A percentile compares a stretch with the other conserved stretches of the same genome.
These are phyloP conservation scores for Neonectria magnoliae DNA, from an alignment of 2,329 filamentous ascomycete genomes.

Conservation along the genomic window DNA sequence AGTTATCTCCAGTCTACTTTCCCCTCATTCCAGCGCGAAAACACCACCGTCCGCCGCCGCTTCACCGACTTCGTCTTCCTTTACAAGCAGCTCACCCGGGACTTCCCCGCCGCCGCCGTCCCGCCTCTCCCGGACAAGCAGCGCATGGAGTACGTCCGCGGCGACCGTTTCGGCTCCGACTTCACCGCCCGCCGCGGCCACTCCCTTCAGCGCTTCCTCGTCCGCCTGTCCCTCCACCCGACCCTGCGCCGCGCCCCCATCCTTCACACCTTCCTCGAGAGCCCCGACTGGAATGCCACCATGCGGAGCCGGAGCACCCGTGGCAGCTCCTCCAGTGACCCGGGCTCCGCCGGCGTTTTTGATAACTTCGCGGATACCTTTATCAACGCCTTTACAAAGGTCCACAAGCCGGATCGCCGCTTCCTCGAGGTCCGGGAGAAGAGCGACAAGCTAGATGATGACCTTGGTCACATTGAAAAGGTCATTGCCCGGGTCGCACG, in stretches of 20 bases:
- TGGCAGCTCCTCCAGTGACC: conserved; percentile 61
- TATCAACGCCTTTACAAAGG: conserved; percentile 96
- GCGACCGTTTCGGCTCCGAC: conserved; percentile 92
- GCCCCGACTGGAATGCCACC: conserved; percentile 93
- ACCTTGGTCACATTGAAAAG: conserved; percentile 92
- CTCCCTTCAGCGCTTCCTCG: conserved; percentile 90
- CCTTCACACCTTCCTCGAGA: conserved; percentile 90
- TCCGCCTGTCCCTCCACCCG: conserved; percentile 86
- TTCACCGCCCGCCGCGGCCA: conserved; percentile 90
- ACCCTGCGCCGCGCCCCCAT: conserved; percentile 85
- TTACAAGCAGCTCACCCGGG: conserved; percentile 86
- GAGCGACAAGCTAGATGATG: conserved; percentile 93
- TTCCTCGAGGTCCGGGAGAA: conserved; percentile 95
- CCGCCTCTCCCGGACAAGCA: conserved; percentile 97
- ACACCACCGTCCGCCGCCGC: conserved; percentile 83
- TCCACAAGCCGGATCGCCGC: conserved; percentile 92
- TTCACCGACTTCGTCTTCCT: conserved; percentile 99
- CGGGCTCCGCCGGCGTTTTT: conserved; percentile 76
- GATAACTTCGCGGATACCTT: conserved; percentile 96
- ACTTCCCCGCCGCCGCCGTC: conserved; percentile 91
- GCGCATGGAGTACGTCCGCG: conserved; percentile 98
- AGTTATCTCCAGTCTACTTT: conserved; percentile 78
- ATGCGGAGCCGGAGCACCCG: conserved; percentile 83
- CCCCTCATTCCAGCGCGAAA: conserved; percentile 86
- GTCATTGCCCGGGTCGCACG: conserved; percentile 92